A percentile compares a stretch with the other conserved stretches of the same genome.
These are phyloP conservation scores for Toxoplasma gondii DNA, from an alignment of 169 alveolate genomes.

Conservation along the genomic window DNA sequence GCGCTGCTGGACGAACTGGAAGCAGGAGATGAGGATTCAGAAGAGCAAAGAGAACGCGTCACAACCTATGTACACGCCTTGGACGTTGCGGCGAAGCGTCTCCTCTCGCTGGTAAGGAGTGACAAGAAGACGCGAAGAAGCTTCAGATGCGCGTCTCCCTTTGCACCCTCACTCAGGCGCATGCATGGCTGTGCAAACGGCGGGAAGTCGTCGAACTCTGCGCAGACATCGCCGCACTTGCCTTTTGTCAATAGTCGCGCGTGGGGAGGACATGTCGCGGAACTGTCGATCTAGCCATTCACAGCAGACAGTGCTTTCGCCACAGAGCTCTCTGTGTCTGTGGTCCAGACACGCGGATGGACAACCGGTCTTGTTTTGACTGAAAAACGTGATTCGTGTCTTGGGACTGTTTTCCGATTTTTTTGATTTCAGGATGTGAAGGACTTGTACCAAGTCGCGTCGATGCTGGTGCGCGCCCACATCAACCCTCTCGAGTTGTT, in stretches of 20 bases:
- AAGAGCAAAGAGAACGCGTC: not conserved
- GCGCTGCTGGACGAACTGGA: not conserved
- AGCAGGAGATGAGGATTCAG: not conserved
- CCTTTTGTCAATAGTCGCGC: not conserved
- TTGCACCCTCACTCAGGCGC: not conserved
- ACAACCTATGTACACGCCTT: not conserved
- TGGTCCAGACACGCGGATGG: too few species aligned
- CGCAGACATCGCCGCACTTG: too few species aligned
- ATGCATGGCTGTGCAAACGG: not conserved
- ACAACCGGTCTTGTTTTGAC: too few species aligned
- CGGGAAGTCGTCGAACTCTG: too few species aligned
- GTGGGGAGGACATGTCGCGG: not conserved
- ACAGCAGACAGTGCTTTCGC: too few species aligned
- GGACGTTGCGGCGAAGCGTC: not conserved
- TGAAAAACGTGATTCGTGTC: too few species aligned
- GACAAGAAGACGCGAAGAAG: not conserved
- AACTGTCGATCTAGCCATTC: too few species aligned
- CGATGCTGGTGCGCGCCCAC: conserved; percentile 7
- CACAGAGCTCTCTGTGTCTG: too few species aligned
- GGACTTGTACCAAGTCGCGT: not conserved
- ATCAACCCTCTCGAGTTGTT: not conserved
- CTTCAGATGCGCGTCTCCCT: not conserved
- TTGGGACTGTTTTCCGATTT: not conserved
- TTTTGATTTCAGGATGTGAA: not conserved
- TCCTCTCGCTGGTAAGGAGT: not conserved